Evolutionary conservation across 2,329 filamentous ascomycete genomes (phyloP), one percentile per base, ranked within the genome.

Genomic region (Pseudomassariella vexata): DNA sequence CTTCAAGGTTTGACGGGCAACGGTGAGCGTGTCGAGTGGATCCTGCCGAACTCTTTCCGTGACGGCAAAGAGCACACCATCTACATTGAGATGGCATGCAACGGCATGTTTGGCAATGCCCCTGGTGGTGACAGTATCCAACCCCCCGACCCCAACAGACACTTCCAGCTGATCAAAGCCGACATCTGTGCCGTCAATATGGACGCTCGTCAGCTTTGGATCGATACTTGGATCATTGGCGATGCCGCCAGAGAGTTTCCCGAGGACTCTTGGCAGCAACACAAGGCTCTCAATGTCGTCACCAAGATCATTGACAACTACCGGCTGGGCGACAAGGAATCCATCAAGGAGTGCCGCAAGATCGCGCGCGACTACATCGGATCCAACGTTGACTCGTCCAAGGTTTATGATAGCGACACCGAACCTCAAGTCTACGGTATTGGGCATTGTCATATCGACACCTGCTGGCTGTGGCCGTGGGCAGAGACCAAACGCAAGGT

Each of bases 81-180:
- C 49, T 98, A 95, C 58, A 82, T 98, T 43, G 92, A 98, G 64
- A 95, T 96, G 85, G 92, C 92, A 14, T 96, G 92, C 63, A 98
- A 98, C 57, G 81, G 82, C 58, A 96, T 96, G 89, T 96, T 96
- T 62, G 92, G 92, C 47, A 95, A 95, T 56, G 83, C 88, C 0
- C 73, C 82, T 0, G 82, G 82, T 14, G 87, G 86, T 17, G 86
- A 94, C 56, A 78, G 72, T 19, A 96, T 95, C 46, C 85, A 94
- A 55, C 88, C 92, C 10, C 92, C 92, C 0, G 70, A 83, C 38
- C 84, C 85, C n/a, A 78, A 95, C 65, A 83, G 73, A 48, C 85
- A 83, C 54, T 98, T 83, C 56, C 72, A 70, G 36, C 71, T 98
- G 34, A 63, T 66, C 40, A 81, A 79, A 42, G 90, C 89, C 10